A percentile compares a stretch with the other conserved stretches of the same genome.
These are phyloP conservation scores for Apiotrichum mycotoxinovorans DNA, from an alignment of 1,284 basidiomycete species.

Conservation along the genomic window DNA sequence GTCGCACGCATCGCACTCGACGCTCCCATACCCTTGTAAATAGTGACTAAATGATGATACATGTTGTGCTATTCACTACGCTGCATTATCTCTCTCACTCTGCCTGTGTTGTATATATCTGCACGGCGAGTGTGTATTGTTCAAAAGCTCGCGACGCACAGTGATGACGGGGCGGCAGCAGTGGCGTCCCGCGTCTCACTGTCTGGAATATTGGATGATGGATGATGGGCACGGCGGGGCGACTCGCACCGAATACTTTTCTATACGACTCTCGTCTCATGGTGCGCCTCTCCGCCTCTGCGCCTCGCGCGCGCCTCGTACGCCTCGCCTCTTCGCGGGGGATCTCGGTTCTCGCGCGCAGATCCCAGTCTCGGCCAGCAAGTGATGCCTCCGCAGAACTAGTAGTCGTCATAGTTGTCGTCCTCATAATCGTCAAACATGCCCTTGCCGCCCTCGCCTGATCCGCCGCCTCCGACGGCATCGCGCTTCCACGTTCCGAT, in stretches of 20 bases:
- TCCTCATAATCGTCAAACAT: conserved; percentile 47
- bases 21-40: not conserved
- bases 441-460: conserved; percentile 42
- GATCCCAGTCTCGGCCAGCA: too few relatives aligned
- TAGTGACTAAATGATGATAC: not conserved
- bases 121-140: not conserved
- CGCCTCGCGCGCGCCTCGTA: not conserved
- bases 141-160: not conserved
- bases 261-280: too few relatives aligned
- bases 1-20: not conserved
- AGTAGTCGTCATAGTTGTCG: conserved; percentile 43
- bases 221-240: too few relatives aligned
- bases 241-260: too few relatives aligned
- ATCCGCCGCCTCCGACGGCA: conserved; percentile 51
- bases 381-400: too few relatives aligned
- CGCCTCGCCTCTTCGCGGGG: too few relatives aligned
- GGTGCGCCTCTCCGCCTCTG: not conserved
- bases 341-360: too few relatives aligned
- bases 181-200: not conserved
- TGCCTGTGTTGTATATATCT: not conserved
- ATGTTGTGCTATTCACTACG: conserved; percentile 3
- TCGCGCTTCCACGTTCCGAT: conserved; percentile 55
- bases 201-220: too few relatives aligned
- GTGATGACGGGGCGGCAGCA: not conserved
- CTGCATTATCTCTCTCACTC: not conserved